Conservation (phyloP, 2,329 filamentous ascomycete species). For the Aphanoascus verrucosus region DNA sequence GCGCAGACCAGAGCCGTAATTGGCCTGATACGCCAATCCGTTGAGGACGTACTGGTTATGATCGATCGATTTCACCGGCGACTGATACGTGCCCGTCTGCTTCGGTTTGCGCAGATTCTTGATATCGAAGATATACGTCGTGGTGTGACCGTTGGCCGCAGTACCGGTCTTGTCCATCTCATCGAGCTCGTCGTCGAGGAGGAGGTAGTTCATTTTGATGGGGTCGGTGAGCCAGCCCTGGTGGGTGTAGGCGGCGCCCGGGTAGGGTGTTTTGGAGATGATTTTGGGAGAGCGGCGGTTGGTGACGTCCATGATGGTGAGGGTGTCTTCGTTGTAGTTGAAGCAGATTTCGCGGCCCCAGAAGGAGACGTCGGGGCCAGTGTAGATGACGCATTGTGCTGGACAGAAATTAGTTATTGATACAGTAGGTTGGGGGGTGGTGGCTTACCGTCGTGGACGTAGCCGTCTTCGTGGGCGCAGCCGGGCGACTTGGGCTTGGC, state of each 20-base stretch:
- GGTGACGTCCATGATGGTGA: constrained; percentile 20
- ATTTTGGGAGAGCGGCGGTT: constrained; percentile 26
- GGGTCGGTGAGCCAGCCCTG: constrained; percentile 46
- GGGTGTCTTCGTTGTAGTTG: constrained; percentile 41
- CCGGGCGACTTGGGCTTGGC: constrained; percentile 45
- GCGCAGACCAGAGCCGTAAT: constrained; percentile 42
- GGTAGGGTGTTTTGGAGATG: constrained; percentile 46
- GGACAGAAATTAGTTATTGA: neutral
- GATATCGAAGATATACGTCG: constrained; percentile 46
- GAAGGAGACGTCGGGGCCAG: constrained; percentile 42
- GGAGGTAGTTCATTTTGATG: constrained; percentile 37
- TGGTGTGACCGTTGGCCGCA: constrained; percentile 36
- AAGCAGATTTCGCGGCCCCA: constrained; percentile 46
- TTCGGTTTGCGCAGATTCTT: constrained; percentile 34
- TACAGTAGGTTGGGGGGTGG: too few relatives aligned
- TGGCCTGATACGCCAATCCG: constrained; percentile 40
- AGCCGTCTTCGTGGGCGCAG: constrained; percentile 46
- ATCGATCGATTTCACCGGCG: constrained; percentile 35
- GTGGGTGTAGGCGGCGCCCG: constrained; percentile 49
- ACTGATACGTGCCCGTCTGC: constrained; percentile 37
- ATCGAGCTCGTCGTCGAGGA: constrained; percentile 47
- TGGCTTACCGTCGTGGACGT: constrained; percentile 45
- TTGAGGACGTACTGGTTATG: constrained; percentile 43
- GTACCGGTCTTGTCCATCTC: constrained; percentile 35
- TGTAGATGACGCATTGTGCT: constrained; percentile 48